A percentile compares a stretch with the other conserved stretches of the same genome.
These are phyloP conservation scores for Tolypocladium nubicola DNA, from an alignment of 2,329 filamentous ascomycete species.

Conservation along the genomic window DNA sequence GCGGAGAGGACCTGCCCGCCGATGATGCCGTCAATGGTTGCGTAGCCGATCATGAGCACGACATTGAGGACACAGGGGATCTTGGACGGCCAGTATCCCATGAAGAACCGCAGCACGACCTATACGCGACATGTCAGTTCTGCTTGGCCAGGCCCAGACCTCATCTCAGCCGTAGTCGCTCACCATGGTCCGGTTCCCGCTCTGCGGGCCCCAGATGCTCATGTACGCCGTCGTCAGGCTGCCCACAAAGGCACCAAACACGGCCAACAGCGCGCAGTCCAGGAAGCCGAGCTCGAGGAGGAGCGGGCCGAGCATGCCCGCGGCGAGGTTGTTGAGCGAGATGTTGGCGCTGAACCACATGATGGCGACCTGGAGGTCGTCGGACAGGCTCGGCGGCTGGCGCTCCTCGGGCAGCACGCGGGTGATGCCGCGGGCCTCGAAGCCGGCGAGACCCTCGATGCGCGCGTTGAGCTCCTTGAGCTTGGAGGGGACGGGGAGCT, in stretches of 20 bases:
- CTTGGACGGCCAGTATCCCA: conserved; percentile 49
- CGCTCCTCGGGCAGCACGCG: conserved; percentile 26
- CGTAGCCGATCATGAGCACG: conserved; percentile 68
- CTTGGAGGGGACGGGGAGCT: neutral
- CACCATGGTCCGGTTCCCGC: conserved; percentile 68
- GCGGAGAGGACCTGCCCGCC: conserved; percentile 68
- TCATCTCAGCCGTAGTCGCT: neutral
- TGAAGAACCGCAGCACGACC: conserved; percentile 65
- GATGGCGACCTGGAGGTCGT: conserved; percentile 27
- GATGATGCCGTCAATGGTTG: conserved; percentile 68
- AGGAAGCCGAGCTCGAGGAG: conserved; percentile 62
- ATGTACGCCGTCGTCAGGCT: conserved; percentile 65
- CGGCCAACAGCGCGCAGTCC: conserved; percentile 59
- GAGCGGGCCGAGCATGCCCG: conserved; percentile 59
- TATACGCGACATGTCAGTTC: neutral
- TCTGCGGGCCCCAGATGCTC: conserved; percentile 63
- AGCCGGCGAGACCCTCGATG: conserved; percentile 21
- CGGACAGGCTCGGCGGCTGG: conserved; percentile 17
- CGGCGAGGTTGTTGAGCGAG: conserved; percentile 41
- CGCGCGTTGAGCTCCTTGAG: conserved; percentile 10
- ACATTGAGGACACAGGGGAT: conserved; percentile 17
- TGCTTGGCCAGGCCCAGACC: no score
- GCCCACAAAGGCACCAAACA: conserved; percentile 70
- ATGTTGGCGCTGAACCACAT: conserved; percentile 35
- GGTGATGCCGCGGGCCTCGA: conserved; percentile 28